Conservation (phyloP, 257 asterid species). For the Fraxinus cuspidata region DNA sequence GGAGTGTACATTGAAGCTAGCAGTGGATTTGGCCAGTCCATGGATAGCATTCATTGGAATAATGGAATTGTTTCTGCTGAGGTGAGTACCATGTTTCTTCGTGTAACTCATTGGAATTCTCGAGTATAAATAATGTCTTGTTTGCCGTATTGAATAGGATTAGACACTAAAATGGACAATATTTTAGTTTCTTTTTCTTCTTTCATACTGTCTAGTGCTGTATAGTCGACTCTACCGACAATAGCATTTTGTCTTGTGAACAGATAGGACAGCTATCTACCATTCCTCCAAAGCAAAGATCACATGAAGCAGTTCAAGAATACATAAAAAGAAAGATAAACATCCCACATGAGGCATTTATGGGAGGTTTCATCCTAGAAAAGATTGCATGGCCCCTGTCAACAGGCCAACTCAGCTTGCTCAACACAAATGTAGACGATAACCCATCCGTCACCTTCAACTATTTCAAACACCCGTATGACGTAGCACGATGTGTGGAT, state of each 20-base stretch:
- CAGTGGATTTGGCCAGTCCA: constrained; percentile 86
- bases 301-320: constrained; percentile 50
- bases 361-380: constrained; percentile 70
- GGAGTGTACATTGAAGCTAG: constrained; percentile 97
- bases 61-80: constrained; percentile 95
- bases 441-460: constrained; percentile 92
- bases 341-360: constrained; percentile 59
- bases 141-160: constrained; percentile 25
- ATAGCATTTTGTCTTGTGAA: not conserved
- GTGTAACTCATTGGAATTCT: too few relatives aligned
- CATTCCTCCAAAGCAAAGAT: constrained; percentile 66
- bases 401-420: constrained; percentile 50
- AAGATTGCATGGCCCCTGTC: constrained; percentile 64
- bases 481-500: constrained; percentile 61
- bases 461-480: constrained; percentile 86
- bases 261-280: constrained; percentile 90
- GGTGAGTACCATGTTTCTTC: constrained; percentile 40
- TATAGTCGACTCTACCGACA: not conserved
- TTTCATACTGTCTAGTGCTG: not conserved
- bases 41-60: constrained; percentile 67
- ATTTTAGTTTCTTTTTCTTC: not conserved
- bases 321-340: constrained; percentile 44
- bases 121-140: constrained; percentile 16
- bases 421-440: constrained; percentile 64
- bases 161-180: not conserved